Base-by-base conservation (phyloP, 352 stramenopile genomes). In the Globisporangium orthogonon region DNA sequence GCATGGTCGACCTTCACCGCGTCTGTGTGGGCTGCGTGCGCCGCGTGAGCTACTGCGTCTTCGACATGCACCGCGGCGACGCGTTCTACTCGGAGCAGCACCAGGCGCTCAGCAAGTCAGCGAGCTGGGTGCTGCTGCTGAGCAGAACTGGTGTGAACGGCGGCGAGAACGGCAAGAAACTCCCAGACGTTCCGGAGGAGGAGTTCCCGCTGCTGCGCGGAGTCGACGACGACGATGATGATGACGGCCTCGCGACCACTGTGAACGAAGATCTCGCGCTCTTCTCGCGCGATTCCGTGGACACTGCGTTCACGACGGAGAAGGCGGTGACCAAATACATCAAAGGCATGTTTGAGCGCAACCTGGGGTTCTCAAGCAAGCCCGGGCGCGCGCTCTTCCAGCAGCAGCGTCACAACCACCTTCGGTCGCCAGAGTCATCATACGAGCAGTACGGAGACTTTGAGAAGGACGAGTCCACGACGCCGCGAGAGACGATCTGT, bases 31-130 rank as follows among this genome's bases (percentile, higher is more conserved):
- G 71, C 3, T 88, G 78, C 50, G 66, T 84, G 13, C 60, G 62
- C 3, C 73, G 71, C 7, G 71, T 85, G 28, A 68, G 70, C 61
- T 74, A 80, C 54, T 77, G 66, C 62, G 71, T 78, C n/a, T 87
- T 82, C 50, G 73, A 39, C 30, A 63, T 69, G 49, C 63, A 63
- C 54, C 35, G 40, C 9, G 30, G 46, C 53, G 7, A 30, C 46
- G 23, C 69, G 66, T 41, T 63, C 61, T n/a, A 59, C 72, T n/a
- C 69, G 66, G 39, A 46, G 46, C 14, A 50, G 28, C 46, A 28
- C 4, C 54, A 52, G 23, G 15, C 28, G 17, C 52, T 58, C 5
- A 23, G 18, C 11, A 49, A 45, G 28, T 11, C 41, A 9, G n/a
- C 23, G 28, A 62, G 52, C 29, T 10, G 9, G 6, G 1, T 40